Evolutionary conservation across 208 protist species (phyloP).

Genomic region (Trichomonas tenax): DNA sequence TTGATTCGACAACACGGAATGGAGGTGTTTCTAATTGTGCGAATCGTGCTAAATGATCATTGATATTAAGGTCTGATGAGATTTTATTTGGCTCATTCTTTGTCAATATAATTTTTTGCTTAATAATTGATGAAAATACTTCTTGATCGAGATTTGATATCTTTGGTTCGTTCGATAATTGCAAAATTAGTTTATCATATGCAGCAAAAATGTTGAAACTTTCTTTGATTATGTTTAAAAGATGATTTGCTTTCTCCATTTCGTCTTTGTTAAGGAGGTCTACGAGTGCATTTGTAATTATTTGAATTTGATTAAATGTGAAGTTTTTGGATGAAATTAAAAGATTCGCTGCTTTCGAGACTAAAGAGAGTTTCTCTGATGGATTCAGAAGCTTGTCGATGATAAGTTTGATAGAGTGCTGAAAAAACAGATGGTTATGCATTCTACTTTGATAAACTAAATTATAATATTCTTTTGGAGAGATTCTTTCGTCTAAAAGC

Average conservation of each 20-base stretch:
- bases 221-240: background rate
- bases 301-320: background rate
- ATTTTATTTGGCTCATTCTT: background rate
- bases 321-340: background rate
- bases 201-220: background rate
- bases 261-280: background rate
- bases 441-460: background rate
- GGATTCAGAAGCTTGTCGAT: background rate
- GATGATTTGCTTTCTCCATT: background rate
- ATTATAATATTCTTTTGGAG: background rate
- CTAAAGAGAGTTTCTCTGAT: background rate
- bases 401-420: background rate
- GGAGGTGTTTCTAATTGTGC: background rate
- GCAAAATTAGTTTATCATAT: background rate
- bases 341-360: background rate
- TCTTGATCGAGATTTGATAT: background rate
- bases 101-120: background rate
- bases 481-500: background rate
- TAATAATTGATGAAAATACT: background rate
- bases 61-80: background rate
- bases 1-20: background rate
- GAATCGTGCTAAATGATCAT: background rate
- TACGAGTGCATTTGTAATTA: background rate
- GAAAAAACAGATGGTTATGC: background rate
- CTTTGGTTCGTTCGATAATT: background rate